phyloP scores from a whole-genome alignment of 345 rosid genomes.

The Melaleuca quinquenervia region DNA sequence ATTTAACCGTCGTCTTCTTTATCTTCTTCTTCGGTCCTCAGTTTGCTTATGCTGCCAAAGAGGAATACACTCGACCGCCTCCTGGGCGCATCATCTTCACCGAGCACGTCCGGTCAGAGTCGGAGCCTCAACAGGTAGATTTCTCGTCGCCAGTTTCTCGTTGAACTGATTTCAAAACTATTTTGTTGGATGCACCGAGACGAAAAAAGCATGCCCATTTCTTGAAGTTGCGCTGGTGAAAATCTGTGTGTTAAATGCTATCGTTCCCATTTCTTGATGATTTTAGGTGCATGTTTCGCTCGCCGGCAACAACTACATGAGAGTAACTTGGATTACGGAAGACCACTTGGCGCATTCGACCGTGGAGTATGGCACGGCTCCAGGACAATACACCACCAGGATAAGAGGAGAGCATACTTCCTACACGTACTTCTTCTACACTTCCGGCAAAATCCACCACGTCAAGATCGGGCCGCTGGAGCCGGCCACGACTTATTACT shows the following conservation, averaged over 20 bases:
- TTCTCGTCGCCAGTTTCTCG: neutral
- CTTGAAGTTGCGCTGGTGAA: neutral
- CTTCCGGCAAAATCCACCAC: conserved; percentile 67
- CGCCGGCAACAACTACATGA: conserved; percentile 53
- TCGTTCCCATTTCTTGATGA: neutral
- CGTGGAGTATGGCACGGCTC: conserved; percentile 54
- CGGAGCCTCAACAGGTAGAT: conserved; percentile 79
- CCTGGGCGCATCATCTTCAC: conserved; percentile 37
- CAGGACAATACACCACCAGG: conserved; percentile 33
- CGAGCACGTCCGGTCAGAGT: conserved; percentile 34
- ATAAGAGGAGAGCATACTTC: conserved; percentile 47
- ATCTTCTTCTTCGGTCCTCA: conserved; percentile 2
- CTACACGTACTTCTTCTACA: conserved; percentile 57
- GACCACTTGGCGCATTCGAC: conserved; percentile 30
- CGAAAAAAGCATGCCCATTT: neutral
- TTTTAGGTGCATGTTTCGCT: conserved; percentile 70
- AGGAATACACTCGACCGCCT: conserved; percentile 37
- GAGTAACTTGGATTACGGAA: conserved; percentile 65
- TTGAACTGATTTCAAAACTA: neutral
- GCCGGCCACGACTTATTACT: conserved; percentile 46
- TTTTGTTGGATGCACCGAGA: neutral
- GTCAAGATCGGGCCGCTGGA: conserved; percentile 79
- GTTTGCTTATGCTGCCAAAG: neutral
- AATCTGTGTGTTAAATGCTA: neutral
- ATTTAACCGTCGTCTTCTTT: neutral